Evolutionary conservation across 1,284 basidiomycete species (phyloP).

Genomic region (Heterobasidion occidentale): DNA sequence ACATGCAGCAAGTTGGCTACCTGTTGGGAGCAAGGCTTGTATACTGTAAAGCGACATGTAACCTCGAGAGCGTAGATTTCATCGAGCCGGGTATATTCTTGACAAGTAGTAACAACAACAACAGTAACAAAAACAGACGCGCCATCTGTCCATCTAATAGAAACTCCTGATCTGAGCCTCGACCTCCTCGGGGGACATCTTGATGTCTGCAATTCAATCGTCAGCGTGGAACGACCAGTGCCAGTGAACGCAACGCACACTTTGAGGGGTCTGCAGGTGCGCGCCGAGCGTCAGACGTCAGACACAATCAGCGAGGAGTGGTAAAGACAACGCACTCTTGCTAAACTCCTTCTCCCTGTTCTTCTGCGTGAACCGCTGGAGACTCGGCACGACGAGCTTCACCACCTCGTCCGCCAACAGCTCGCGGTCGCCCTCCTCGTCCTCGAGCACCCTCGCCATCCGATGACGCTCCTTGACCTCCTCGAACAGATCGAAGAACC

Average conservation of each 20-base stretch:
- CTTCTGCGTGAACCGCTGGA: slow-evolving; percentile 66
- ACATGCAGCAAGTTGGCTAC: background rate
- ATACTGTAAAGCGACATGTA: no score
- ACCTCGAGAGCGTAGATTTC: background rate
- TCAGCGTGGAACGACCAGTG: slow-evolving; percentile 6
- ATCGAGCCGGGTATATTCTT: background rate
- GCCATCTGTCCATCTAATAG: slow-evolving; percentile 20
- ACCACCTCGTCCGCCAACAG: slow-evolving; percentile 63
- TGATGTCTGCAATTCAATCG: slow-evolving; percentile 51
- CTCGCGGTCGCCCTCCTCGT: slow-evolving; percentile 47
- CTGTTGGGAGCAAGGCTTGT: background rate
- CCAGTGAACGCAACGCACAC: slow-evolving; percentile 38
- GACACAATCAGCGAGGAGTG: background rate
- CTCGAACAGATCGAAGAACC: slow-evolving; percentile 71
- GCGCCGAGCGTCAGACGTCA: background rate
- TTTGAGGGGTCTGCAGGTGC: slow-evolving; percentile 63
- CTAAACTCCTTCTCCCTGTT: slow-evolving; percentile 75
- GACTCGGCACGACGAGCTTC: slow-evolving; percentile 64
- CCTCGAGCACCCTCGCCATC: slow-evolving; percentile 56
- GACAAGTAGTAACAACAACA: background rate
- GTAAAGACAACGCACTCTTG: slow-evolving; percentile 50
- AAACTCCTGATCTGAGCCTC: slow-evolving; percentile 61
- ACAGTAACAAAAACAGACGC: background rate
- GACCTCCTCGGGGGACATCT: slow-evolving; percentile 66
- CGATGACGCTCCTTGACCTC: slow-evolving; percentile 69